These are phyloP conservation scores for Entomortierella parvispora DNA, from an alignment of 192 early-diverging fungal species.

Conservation along the genomic window DNA sequence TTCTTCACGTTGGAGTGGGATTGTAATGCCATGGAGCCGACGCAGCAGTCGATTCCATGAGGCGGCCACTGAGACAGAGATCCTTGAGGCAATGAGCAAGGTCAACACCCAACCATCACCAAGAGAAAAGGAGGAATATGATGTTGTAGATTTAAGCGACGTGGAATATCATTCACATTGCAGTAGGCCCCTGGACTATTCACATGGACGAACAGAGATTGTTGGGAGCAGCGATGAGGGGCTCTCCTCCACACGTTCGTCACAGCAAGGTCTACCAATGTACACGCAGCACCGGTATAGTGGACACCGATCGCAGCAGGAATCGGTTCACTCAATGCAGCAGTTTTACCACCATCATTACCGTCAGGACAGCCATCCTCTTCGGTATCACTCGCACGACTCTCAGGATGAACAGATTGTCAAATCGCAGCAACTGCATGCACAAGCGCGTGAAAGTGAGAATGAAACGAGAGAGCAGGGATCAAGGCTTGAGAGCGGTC, in stretches of 20 bases:
- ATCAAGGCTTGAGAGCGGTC: neutral
- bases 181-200: neutral
- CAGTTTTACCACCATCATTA: slow-evolving; percentile 28
- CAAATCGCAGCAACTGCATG: too few species aligned
- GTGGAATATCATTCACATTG: neutral
- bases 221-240: too few species aligned
- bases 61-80: slow-evolving; percentile 19
- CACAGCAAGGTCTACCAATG: neutral
- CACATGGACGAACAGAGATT: neutral
- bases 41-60: slow-evolving; percentile 2
- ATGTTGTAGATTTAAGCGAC: neutral
- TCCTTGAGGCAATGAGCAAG: slow-evolving; percentile 26
- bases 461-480: too few species aligned
- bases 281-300: neutral
- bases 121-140: neutral
- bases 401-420: too few species aligned
- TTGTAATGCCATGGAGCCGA: slow-evolving; percentile 10
- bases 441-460: too few species aligned
- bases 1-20: slow-evolving; percentile 6
- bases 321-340: slow-evolving; percentile 45
- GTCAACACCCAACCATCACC: neutral
- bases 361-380: neutral
- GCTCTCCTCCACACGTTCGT: neutral
- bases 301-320: slow-evolving; percentile 17
- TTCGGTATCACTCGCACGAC: neutral